phyloP scores from a whole-genome alignment of 2,329 filamentous ascomycete genomes.

The Diplodia mutila region DNA sequence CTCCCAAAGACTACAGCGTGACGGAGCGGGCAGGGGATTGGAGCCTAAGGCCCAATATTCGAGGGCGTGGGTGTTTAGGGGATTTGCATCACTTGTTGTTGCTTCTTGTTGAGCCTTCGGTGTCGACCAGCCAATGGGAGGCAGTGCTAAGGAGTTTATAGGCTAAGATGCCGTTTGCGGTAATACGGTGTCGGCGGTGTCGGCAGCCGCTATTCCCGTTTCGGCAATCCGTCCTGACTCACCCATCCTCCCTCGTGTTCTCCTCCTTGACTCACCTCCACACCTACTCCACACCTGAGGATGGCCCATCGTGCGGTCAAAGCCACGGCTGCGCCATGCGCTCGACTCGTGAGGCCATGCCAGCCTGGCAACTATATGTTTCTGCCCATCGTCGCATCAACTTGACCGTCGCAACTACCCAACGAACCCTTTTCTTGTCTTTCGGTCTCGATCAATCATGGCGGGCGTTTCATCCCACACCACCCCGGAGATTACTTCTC shows the following conservation, averaged over 20 bases:
- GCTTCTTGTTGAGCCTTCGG: background rate
- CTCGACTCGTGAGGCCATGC: background rate
- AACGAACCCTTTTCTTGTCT: background rate
- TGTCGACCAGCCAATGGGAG: background rate
- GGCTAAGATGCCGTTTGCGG: background rate
- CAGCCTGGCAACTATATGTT: background rate
- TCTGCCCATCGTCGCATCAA: background rate
- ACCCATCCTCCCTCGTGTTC: background rate
- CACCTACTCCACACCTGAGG: background rate
- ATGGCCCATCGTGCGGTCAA: background rate
- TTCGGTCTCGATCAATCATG: background rate
- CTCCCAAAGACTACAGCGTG: no score
- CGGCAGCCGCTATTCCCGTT: background rate
- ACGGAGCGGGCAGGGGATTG: no score
- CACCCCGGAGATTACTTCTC: constrained; percentile 41
- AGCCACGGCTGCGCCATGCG: background rate
- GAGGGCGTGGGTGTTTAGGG: background rate
- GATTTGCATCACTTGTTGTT: background rate
- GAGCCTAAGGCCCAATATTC: no score
- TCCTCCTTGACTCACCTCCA: background rate
- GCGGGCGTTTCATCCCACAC: background rate
- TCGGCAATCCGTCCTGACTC: background rate
- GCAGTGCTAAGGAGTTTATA: background rate
- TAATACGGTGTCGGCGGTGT: constrained; percentile 4
- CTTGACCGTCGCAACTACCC: background rate